Evolutionary conservation across 148 eudicot genomes (phyloP).

Genomic region (Rhododendron molle): DNA sequence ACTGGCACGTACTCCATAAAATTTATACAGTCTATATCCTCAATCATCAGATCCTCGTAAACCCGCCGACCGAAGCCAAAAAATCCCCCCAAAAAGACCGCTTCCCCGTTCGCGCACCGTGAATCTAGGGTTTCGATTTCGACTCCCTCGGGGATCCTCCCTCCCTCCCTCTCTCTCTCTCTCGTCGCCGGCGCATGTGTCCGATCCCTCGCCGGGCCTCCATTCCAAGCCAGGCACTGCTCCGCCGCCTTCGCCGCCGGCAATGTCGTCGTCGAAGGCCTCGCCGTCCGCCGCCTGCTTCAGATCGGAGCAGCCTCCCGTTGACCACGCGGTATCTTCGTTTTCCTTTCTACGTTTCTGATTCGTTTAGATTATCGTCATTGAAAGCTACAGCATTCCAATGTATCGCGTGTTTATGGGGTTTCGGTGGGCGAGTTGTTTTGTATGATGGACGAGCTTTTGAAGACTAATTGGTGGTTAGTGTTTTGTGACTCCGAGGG

Average conservation of each 20-base stretch:
- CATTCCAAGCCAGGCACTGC: constrained; percentile 1
- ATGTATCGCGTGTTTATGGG: not conserved
- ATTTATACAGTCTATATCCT: not conserved
- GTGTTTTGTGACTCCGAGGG: not conserved
- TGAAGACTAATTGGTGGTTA: not conserved
- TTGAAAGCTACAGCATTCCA: not conserved
- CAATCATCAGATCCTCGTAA: not conserved
- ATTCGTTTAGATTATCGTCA: not conserved
- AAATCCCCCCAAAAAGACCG: not conserved
- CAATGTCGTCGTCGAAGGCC: constrained; percentile 44
- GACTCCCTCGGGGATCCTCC: not conserved
- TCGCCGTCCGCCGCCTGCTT: constrained; percentile 8
- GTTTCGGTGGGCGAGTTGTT: not conserved
- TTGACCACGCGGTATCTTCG: not conserved
- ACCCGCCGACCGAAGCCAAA: not conserved
- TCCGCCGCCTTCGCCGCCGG: constrained; percentile 21
- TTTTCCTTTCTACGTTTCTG: not conserved
- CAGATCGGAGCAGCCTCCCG: not conserved
- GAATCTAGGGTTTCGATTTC: not conserved
- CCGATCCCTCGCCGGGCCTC: constrained; percentile 3
- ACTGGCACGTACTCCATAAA: not conserved
- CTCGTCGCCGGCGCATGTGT: constrained; percentile 1
- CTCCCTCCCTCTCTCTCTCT: not conserved
- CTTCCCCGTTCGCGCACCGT: not conserved
- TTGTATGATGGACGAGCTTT: not conserved